Evolutionary conservation across 306 rosid species (phyloP).

Genomic region (Prunus davidiana): DNA sequence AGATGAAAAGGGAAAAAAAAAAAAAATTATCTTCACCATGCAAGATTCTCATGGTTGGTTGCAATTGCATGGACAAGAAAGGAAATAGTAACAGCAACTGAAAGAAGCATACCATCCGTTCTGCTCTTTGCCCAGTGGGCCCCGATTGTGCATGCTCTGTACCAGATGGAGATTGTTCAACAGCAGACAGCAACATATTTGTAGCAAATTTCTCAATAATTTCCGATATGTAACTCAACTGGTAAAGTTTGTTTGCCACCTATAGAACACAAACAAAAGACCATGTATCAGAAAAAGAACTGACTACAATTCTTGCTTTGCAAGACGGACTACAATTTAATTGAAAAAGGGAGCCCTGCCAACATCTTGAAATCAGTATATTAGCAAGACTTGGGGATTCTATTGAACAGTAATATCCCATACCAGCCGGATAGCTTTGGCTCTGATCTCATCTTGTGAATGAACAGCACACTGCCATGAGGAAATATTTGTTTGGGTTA

Average conservation of each 20-base stretch:
- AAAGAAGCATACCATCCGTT: constrained; percentile 44
- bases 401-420: constrained; percentile 6
- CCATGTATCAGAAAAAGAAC: not conserved
- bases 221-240: constrained; percentile 71
- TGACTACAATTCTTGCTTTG: constrained; percentile 10
- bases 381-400: not conserved
- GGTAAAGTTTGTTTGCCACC: constrained; percentile 98
- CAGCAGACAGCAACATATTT: constrained; percentile 70
- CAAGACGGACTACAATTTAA: constrained; percentile 3
- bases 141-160: constrained; percentile 48
- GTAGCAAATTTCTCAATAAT: constrained; percentile 77
- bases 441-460: constrained; percentile 89
- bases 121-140: constrained; percentile 45
- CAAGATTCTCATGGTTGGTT: constrained; percentile 2
- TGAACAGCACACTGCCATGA: constrained; percentile 86
- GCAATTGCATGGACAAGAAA: not conserved
- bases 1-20: not conserved
- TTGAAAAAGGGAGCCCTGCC: constrained; percentile 1
- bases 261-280: constrained; percentile 29
- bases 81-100: not conserved
- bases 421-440: constrained; percentile 98
- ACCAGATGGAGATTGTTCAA: constrained; percentile 45
- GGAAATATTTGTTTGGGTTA: constrained; percentile 17
- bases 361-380: constrained; percentile 12
- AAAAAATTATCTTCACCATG: not conserved